A percentile compares a stretch with the other conserved stretches of the same genome.
phyloP scores from a whole-genome alignment of 495 filamentous ascomycete species.

The Schizothecium vesticola region DNA sequence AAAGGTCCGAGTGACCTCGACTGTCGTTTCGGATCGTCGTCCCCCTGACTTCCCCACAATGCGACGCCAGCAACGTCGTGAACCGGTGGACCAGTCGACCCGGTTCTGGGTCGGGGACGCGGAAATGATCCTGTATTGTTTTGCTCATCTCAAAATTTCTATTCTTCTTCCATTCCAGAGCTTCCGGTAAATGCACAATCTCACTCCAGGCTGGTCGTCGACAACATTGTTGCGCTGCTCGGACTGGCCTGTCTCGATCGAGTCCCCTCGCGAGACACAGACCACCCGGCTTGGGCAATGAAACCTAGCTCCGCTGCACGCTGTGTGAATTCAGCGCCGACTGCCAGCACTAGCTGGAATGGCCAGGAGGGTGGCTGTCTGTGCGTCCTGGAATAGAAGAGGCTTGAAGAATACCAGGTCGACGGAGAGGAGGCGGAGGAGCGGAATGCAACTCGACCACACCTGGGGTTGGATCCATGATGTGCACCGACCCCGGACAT shows the following conservation, averaged over 20 bases:
- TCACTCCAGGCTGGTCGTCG: neutral
- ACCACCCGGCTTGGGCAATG: neutral
- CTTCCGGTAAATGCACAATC: neutral
- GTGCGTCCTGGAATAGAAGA: neutral
- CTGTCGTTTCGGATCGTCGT: neutral
- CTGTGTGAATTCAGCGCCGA: neutral
- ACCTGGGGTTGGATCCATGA: neutral
- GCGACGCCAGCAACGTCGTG: neutral
- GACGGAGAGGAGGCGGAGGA: neutral
- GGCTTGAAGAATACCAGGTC: neutral
- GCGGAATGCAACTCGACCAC: neutral
- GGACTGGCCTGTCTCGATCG: too few relatives aligned
- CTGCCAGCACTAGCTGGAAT: neutral
- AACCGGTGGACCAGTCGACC: neutral
- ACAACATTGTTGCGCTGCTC: neutral
- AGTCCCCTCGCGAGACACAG: neutral
- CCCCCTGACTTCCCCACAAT: neutral
- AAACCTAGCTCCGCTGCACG: neutral
- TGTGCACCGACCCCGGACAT: neutral
- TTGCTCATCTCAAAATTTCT: neutral
- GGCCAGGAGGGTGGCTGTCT: neutral
- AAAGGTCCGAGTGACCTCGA: neutral
- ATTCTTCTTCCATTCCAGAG: neutral
- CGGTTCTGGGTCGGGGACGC: neutral
- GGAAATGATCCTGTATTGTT: neutral